Base-by-base conservation (phyloP, 2,329 filamentous ascomycete species). In the Epichloe hybrida region DNA sequence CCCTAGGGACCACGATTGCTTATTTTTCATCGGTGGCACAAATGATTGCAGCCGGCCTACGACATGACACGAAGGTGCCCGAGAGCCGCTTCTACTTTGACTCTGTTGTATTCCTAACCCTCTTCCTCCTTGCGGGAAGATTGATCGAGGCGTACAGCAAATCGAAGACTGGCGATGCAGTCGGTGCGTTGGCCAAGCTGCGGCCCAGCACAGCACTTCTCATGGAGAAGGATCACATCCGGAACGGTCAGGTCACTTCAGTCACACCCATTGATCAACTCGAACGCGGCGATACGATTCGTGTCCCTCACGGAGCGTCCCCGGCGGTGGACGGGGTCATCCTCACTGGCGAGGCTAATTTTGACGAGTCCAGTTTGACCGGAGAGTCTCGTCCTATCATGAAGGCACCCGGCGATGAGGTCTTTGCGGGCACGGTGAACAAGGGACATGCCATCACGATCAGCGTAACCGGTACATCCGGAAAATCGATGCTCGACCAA, bases 301-400 rank as follows among this genome's bases (percentile, higher is more conserved):
- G 81, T 48, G 77, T 97, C 2, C 78, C 81, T 2, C 81, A 90
- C 53, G 91, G 91, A 2, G 77, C 80, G 1, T 95, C 89, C 0
- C 91, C 91, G 0, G 86, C 91, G 0, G 88, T 84, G 5, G 91
- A 96, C 62, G 90, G 90, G 7, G 65, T 75, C 53, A 57, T 95
- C 55, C 69, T 80, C 54, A 65, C 75, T 54, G 82, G 79, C 3
- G 74, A 80, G 47, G 80, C 79, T 43, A 76, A 72, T 47, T 95
- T 96, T 60, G 88, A 96, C 61, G 91, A 97, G 64, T 90, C 88
- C 11, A 94, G 88, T 54, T 72, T 97, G 53, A 96, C 91, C 2
- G 86, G 86, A 49, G 86, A 90, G 66, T 85, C 85, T 13, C 75
- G 76, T 6, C 76, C 76, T 0, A 77, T 89, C 50, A 74, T 73